Evolutionary conservation across 305 asterid genomes (phyloP), one percentile per base, ranked within the genome.

Genomic region (Fraxinus baroniana): DNA sequence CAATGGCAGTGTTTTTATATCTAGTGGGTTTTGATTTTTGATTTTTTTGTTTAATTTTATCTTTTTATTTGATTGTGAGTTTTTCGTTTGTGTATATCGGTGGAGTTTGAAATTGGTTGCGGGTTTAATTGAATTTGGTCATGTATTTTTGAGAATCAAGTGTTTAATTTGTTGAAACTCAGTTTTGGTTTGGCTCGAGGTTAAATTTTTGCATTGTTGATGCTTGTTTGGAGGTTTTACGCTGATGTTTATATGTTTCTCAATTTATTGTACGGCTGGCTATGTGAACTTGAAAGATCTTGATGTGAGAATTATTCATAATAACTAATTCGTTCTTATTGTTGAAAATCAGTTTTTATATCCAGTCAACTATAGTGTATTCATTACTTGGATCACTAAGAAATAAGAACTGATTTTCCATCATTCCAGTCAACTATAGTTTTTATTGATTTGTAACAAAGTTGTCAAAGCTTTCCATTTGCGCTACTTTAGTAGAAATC

Each of bases 211-310:
- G 75, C 74, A 70, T 70, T 30, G 22, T n/a, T 1, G 3, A 70
- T 10, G 41, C 18, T 5, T 70, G 12, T 32, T 70, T 70, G 35
- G 36, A 10, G 36, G 6, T 66, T 57, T 24, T 66, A 64, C 73
- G 26, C 10, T n/a, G 35, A 10, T 9, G 18, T 66, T 26, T 66
- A 2, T 64, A 26, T 24, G 74, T 30, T 13, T 28, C 22, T 57
- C 8, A 30, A 70, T 30, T 41, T 5, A 39, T 5, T 13, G 75
- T 26, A 12, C 20, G 6, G 37, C 13, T 28, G 22, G 75, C 75
- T 70, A 70, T 70, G 22, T 30, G 75, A 32, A 30, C 41, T 70
- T 70, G 75, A 30, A 70, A 70, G 75, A 32, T 78, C 73, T 55
- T 24, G 5, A 68, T 70, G 39, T 28, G 75, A 70, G 20, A 24